A percentile compares a stretch with the other conserved stretches of the same genome.
Conservation (phyloP, 73 alveolate species). For the Tetrahymena borealis region DNA sequence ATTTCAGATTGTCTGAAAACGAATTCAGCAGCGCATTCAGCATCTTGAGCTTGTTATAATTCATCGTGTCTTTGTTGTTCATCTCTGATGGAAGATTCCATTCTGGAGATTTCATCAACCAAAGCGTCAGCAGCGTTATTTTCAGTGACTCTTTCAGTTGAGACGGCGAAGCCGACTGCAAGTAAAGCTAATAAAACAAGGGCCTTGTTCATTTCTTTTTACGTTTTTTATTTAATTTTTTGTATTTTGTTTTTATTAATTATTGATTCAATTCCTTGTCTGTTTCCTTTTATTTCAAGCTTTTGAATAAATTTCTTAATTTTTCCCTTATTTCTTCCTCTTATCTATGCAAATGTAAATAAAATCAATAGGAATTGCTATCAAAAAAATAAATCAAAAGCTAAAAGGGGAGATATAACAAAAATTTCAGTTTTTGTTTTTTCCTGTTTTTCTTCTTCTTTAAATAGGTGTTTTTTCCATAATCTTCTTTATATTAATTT, state of each 20-base stretch:
- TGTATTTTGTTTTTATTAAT: neutral
- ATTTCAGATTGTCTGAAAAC: neutral
- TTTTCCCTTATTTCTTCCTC: neutral
- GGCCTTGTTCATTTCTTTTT: slow-evolving; percentile 1
- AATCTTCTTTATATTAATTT: neutral
- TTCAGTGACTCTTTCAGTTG: neutral
- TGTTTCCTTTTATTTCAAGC: neutral
- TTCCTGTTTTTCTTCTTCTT: neutral
- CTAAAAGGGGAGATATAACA: neutral
- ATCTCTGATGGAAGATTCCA: neutral
- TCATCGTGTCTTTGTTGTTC: neutral
- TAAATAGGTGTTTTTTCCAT: neutral
- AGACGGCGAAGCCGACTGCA: neutral
- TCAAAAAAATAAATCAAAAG: neutral
- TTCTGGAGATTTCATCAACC: neutral
- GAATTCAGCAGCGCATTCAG: neutral
- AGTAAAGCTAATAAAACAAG: neutral
- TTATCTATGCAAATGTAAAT: neutral
- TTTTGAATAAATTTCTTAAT: neutral
- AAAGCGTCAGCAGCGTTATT: slow-evolving; percentile 2
- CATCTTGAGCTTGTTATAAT: neutral
- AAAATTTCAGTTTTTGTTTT: neutral
- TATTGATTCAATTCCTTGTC: neutral
- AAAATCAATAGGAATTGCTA: neutral
- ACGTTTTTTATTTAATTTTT: neutral